Conservation (phyloP, 2,329 filamentous ascomycete species). For the Coniella vitis region DNA sequence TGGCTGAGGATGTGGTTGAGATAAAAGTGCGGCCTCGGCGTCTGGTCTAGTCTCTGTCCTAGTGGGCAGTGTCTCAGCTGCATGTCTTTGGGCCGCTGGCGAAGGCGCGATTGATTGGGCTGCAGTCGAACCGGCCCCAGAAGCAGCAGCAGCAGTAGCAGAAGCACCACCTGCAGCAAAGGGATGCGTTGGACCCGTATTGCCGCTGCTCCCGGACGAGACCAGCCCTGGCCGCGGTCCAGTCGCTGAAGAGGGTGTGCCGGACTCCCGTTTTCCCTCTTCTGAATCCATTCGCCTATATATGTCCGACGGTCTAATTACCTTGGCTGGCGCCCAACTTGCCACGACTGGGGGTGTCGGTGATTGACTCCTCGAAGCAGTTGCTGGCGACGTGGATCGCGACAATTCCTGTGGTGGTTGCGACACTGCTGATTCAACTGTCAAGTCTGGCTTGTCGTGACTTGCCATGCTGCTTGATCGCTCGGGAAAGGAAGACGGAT, state of each 20-base stretch:
- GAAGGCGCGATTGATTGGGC: constrained; percentile 16
- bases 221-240: constrained; percentile 47
- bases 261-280: constrained; percentile 50
- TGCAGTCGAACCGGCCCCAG: constrained; percentile 29
- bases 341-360: constrained; percentile 27
- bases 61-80: neutral
- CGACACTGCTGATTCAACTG: constrained; percentile 7
- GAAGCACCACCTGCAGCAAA: constrained; percentile 28
- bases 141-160: too few relatives aligned
- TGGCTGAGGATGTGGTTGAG: constrained; percentile 3
- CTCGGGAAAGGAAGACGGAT: constrained; percentile 43
- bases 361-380: constrained; percentile 21
- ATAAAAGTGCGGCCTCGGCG: neutral
- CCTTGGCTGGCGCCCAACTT: constrained; percentile 49
- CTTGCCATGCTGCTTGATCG: constrained; percentile 57
- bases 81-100: constrained; percentile 8
- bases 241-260: constrained; percentile 46
- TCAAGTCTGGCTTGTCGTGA: constrained; percentile 27
- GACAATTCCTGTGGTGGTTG: constrained; percentile 21
- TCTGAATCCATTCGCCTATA: constrained; percentile 62
- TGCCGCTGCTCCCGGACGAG: constrained; percentile 36
- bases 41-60: neutral
- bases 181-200: constrained; percentile 30
- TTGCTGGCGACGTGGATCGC: constrained; percentile 33
- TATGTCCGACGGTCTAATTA: constrained; percentile 70